phyloP scores from a whole-genome alignment of 139 green algal genomes.

The Asterochloris sp. region DNA sequence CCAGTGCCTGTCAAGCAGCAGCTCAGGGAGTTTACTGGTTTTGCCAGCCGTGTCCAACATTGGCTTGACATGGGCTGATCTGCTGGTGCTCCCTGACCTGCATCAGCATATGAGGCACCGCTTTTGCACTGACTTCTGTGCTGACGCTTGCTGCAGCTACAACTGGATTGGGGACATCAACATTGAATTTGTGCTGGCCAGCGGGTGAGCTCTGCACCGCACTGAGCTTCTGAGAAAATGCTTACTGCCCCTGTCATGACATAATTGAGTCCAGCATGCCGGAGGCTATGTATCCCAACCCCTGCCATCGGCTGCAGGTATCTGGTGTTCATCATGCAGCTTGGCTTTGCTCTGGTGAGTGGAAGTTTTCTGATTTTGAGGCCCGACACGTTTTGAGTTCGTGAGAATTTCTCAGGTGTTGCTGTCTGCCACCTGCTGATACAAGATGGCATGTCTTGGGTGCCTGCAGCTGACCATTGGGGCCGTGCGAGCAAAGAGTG shows the following conservation, averaged over 20 bases:
- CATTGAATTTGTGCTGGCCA: slow-evolving; percentile 39
- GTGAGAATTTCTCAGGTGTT: neutral
- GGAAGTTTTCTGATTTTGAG: neutral
- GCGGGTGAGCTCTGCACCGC: no score
- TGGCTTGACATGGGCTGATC: no score
- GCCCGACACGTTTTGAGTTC: neutral
- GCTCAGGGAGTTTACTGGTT: no score
- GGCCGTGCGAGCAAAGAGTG: slow-evolving; percentile 45
- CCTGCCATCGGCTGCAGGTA: slow-evolving; percentile 16
- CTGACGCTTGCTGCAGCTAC: neutral
- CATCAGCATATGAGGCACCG: no score
- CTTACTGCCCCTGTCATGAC: no score
- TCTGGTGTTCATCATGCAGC: slow-evolving; percentile 69
- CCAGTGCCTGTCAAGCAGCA: no score
- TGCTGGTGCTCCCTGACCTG: no score
- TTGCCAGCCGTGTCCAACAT: no score
- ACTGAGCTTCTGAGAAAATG: no score
- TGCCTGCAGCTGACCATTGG: slow-evolving; percentile 29
- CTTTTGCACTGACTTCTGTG: no score
- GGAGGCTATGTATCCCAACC: no score
- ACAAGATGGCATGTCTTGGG: neutral
- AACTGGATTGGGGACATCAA: slow-evolving; percentile 21
- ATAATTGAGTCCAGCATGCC: no score
- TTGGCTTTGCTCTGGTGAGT: slow-evolving; percentile 41
- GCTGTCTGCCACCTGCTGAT: neutral